These are phyloP conservation scores for Scortechinia acanthostroma DNA, from an alignment of 2,329 filamentous ascomycete species.

Conservation along the genomic window DNA sequence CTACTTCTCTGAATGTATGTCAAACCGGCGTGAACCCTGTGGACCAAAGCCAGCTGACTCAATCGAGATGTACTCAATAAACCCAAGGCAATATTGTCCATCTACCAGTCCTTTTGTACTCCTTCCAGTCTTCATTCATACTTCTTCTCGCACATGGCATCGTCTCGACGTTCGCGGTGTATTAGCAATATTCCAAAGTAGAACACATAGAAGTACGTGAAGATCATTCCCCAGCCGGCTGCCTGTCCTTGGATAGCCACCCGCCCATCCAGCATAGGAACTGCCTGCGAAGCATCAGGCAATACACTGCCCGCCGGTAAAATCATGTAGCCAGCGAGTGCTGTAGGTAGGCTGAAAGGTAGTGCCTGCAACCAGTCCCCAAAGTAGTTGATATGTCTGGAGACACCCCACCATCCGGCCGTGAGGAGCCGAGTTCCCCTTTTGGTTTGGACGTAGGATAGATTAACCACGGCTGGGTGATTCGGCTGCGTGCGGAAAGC, in stretches of 20 bases:
- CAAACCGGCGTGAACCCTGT: too few species aligned
- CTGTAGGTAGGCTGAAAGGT: conserved; percentile 65
- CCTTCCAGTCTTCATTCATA: conserved; percentile 89
- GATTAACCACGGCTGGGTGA: conserved; percentile 54
- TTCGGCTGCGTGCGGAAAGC: conserved; percentile 65
- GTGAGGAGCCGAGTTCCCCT: conserved; percentile 58
- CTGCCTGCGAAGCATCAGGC: conserved; percentile 9
- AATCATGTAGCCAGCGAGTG: conserved; percentile 57
- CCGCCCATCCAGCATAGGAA: conserved; percentile 46
- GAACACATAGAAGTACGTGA: conserved; percentile 90
- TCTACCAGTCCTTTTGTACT: conserved; percentile 75
- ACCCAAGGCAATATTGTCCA: conserved; percentile 79
- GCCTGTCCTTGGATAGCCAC: conserved; percentile 67
- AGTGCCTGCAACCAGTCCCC: conserved; percentile 72
- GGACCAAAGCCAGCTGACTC: too few species aligned
- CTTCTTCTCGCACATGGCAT: conserved; percentile 84
- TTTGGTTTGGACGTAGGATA: conserved; percentile 63
- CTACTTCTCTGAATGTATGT: too few species aligned
- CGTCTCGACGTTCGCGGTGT: conserved; percentile 79
- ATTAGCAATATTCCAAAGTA: conserved; percentile 85
- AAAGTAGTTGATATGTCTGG: conserved; percentile 70
- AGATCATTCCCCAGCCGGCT: conserved; percentile 74
- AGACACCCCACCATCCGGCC: conserved; percentile 68
- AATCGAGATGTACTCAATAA: too few species aligned
- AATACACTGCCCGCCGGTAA: conserved; percentile 22